Evolutionary conservation across 768 basidiomycete species (phyloP), one percentile per base, ranked within the genome.

Genomic region (Phanerodontia chrysosporium): DNA sequence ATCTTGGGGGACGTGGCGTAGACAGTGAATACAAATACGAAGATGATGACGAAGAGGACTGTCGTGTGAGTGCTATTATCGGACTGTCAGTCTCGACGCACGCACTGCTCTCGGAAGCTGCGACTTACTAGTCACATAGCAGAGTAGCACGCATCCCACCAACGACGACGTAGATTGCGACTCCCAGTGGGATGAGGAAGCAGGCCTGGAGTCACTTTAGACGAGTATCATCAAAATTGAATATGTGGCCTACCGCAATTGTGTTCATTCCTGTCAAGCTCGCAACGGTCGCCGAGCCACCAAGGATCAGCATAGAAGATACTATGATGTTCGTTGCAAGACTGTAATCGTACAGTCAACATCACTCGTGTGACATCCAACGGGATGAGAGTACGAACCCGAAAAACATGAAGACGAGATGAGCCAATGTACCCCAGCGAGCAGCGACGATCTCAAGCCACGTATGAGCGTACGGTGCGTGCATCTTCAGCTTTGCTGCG

Each of bases 261-360:
- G 92, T 96, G 68, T 76, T 83, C 89, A 96, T 96, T 0, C 93
- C 95, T 0, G 95, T 95, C 61, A 98, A 70, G 63, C 84, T 84
- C 0, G 86, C 87, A 45, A 98, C 94, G 0, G 95, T 95, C 0
- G 95, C 95, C 0, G 90, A 88, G 2, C 89, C 87, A 6, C 90
- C 90, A 10, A 90, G 80, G 61, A 87, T 84, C 27, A 87, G 76
- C 87, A 89, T 91, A 12, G 87, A 90, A 51, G 89, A 91, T n/a
- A 95, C 93, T 66, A 95, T 90, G 57, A 96, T 78, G 71, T 95
- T 95, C 32, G 95, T 95, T 2, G 90, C 87, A 8, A 97, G 76
- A n/a, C 85, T 85, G 51, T 25, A 51, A n/a, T n/a, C n/a, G 8
- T 4, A 18, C 10, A 10, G 39, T 42, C 39, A 45, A 36, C 48